Evolutionary conservation across 106 monocot genomes (phyloP).

Genomic region (Apostasia shenzhenica): DNA sequence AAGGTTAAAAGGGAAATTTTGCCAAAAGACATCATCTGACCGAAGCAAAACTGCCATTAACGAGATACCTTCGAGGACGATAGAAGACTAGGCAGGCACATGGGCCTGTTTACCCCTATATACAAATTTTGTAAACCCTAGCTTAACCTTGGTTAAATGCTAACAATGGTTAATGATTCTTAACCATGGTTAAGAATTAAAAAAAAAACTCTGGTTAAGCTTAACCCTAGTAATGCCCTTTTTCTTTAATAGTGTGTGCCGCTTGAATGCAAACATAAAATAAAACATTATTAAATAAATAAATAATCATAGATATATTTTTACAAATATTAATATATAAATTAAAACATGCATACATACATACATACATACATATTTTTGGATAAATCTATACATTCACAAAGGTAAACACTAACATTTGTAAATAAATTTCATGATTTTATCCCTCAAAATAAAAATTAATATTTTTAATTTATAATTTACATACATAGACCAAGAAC

Average conservation of each 20-base stretch:
- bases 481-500: no score
- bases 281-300: not conserved
- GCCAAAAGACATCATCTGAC: not conserved
- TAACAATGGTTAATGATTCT: not conserved
- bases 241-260: not conserved
- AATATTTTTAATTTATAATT: no score
- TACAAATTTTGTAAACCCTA: slow-evolving; percentile 7
- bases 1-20: slow-evolving; percentile 4
- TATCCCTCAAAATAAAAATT: no score
- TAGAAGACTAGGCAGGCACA: not conserved
- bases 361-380: not conserved
- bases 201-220: not conserved
- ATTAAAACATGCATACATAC: not conserved
- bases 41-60: slow-evolving; percentile 1
- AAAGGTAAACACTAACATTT: not conserved
- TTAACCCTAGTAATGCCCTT: not conserved
- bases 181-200: not conserved
- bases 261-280: not conserved
- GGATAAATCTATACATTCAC: not conserved
- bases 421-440: no score
- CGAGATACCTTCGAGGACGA: not conserved
- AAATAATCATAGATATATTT: not conserved
- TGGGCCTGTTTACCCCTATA: not conserved
- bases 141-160: not conserved
- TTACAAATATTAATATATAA: not conserved